These are phyloP conservation scores for Cadophora malorum DNA, from an alignment of 2,329 filamentous ascomycete species.

Conservation along the genomic window DNA sequence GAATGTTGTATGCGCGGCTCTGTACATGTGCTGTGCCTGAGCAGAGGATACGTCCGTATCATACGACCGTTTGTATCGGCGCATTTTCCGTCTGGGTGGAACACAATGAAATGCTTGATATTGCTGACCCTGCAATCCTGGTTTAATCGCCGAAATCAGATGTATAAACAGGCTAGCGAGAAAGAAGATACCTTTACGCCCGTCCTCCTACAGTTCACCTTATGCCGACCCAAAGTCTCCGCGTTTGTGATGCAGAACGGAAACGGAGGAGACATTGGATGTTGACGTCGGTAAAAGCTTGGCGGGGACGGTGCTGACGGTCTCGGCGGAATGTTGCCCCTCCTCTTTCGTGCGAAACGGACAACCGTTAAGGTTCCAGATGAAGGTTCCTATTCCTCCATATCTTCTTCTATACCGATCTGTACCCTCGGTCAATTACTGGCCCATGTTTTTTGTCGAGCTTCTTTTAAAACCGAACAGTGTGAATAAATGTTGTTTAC, in stretches of 20 bases:
- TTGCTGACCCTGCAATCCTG: not conserved
- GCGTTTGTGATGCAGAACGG: not conserved
- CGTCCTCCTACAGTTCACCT: not conserved
- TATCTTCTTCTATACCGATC: too few relatives aligned
- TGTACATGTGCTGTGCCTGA: not conserved
- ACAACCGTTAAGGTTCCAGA: not conserved
- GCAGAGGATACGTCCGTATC: slow-evolving; percentile 4
- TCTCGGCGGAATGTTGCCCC: slow-evolving; percentile 9
- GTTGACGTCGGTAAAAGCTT: slow-evolving; percentile 11
- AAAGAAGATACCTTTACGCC: not conserved
- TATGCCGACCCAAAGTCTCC: not conserved
- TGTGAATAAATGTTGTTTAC: too few relatives aligned
- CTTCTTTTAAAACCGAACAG: too few relatives aligned
- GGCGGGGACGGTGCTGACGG: not conserved
- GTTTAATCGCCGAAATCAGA: not conserved
- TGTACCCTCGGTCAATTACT: too few relatives aligned
- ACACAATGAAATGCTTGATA: not conserved
- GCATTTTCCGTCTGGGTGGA: not conserved
- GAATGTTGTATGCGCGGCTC: too few relatives aligned
- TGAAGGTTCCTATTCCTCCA: not conserved
- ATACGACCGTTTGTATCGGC: not conserved
- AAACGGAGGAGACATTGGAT: not conserved
- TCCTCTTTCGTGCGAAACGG: not conserved
- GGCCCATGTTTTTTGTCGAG: too few relatives aligned
- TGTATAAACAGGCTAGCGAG: too few relatives aligned